Evolutionary conservation across 208 protist genomes (phyloP).

Genomic region (Leishmania turanica): DNA sequence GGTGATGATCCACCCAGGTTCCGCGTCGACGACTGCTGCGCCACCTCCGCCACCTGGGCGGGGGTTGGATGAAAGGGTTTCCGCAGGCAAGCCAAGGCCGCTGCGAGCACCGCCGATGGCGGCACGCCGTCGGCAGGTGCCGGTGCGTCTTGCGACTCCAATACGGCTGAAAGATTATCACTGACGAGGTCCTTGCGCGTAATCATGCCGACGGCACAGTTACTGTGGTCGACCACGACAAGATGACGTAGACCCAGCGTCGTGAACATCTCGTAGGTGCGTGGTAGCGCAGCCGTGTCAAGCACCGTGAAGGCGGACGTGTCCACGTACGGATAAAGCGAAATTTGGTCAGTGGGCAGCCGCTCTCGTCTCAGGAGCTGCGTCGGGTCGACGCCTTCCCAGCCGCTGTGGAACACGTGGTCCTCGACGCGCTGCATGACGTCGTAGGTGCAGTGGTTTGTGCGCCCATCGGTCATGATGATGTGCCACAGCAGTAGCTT

Average conservation of each 20-base stretch:
- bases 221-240: slow-evolving; percentile 43
- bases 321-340: slow-evolving; percentile 60
- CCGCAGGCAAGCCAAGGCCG: slow-evolving; percentile 14
- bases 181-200: slow-evolving; percentile 57
- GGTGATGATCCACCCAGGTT: not conserved
- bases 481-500: slow-evolving; percentile 58
- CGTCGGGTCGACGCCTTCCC: slow-evolving; percentile 25
- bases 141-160: not conserved
- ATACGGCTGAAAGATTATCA: slow-evolving; percentile 32
- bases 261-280: slow-evolving; percentile 57
- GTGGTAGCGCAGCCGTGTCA: slow-evolving; percentile 46
- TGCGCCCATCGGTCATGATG: slow-evolving; percentile 32
- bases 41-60: slow-evolving; percentile 23
- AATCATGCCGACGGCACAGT: slow-evolving; percentile 53
- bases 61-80: slow-evolving; percentile 27
- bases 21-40: slow-evolving; percentile 23
- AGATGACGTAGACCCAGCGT: slow-evolving; percentile 54
- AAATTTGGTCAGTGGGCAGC: slow-evolving; percentile 18
- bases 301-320: slow-evolving; percentile 52
- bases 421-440: slow-evolving; percentile 35
- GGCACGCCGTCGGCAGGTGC: not conserved
- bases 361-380: slow-evolving; percentile 2
- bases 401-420: slow-evolving; percentile 31
- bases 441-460: slow-evolving; percentile 35
- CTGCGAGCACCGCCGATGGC: not conserved